Evolutionary conservation across 225 moss, liverwort and hornwort species (phyloP), one percentile per base, ranked within the genome.

Genomic region (Thuidium tamariscinum): DNA sequence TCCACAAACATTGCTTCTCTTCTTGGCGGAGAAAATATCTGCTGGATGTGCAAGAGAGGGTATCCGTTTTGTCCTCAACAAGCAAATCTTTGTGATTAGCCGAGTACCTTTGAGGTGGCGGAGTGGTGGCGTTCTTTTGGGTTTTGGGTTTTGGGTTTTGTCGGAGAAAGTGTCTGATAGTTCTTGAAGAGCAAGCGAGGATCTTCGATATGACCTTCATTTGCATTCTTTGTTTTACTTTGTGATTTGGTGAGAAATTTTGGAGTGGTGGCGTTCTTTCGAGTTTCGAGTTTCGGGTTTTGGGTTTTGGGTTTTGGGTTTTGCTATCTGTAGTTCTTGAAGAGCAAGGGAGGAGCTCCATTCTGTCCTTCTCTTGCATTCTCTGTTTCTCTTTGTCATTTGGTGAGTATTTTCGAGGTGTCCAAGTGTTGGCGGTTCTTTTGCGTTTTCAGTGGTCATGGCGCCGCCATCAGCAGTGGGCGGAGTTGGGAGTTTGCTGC

Each of bases 391-490:
- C 30, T 41, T 49, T 42, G 68, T 49, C 48, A 46, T 57, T 80
- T 57, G 36, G 16, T 8, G 62, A 44, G 72, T 66, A 3, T 41
- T 76, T 34, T 34, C 7, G 23, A 57, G 82, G 55, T 62, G 25
- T 8, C 5, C 22, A 65, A 85, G 80, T 20, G 71, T 70, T 79
- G 85, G 75, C 52, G 65, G 26, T 42, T 39, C 26, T 74, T 83
- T 67, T 27, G 67, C 8, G 55, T 65, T 83, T 18, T 65, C 13
- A 39, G 42, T 42, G 54, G 55, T 30, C 14, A 91, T 91, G 91
- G 87, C 89, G 79, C 85, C 87, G 82, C 68, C 89, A 60, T 85
- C 87, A 46, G 87, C 82, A 66, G 84, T 87, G 65, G 79, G 82
- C 54, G 87, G 71, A 37, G 72, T 78, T 65, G 59, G 81, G 54